These are phyloP conservation scores for Trametes gibbosa DNA, from an alignment of 768 basidiomycete genomes.

Conservation along the genomic window DNA sequence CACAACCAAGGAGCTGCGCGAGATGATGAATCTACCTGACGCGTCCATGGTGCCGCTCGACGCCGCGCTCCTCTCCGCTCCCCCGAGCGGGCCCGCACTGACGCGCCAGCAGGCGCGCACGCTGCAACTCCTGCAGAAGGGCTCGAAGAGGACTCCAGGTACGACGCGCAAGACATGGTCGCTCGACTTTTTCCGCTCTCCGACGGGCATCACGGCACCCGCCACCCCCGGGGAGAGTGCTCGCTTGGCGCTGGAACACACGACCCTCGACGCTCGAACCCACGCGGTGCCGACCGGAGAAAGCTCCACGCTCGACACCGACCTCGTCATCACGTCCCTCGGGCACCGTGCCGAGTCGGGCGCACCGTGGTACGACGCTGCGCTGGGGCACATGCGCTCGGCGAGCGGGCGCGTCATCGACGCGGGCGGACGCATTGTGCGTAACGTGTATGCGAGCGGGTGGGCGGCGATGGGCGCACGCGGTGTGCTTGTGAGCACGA, in stretches of 20 bases:
- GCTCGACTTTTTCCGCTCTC: constrained; percentile 78
- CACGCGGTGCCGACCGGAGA: constrained; percentile 56
- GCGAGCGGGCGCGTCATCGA: constrained; percentile 48
- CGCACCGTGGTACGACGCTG: constrained; percentile 56
- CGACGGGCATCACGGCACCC: constrained; percentile 43
- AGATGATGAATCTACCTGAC: constrained; percentile 64
- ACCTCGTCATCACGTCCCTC: constrained; percentile 82
- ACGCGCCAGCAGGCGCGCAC: constrained; percentile 67
- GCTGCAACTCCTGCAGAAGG: constrained; percentile 63
- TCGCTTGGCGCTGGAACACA: constrained; percentile 59
- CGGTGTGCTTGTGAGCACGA: constrained; percentile 88
- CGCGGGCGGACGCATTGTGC: constrained; percentile 34
- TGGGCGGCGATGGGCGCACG: constrained; percentile 92
- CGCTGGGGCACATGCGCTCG: constrained; percentile 55
- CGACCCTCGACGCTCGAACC: constrained; percentile 48
- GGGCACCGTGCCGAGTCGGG: constrained; percentile 77
- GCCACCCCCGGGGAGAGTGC: constrained; percentile 25
- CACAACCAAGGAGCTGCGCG: constrained; percentile 89
- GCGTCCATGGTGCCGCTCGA: constrained; percentile 66
- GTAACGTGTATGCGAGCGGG: constrained; percentile 84
- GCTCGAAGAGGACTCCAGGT: constrained; percentile 50
- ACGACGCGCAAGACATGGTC: constrained; percentile 70
- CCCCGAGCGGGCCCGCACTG: constrained; percentile 32
- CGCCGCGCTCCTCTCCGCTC: constrained; percentile 39
- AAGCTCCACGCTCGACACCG: constrained; percentile 54